These are phyloP conservation scores for Pouteria glomerata DNA, from an alignment of 148 eudicot genomes.

Conservation along the genomic window DNA sequence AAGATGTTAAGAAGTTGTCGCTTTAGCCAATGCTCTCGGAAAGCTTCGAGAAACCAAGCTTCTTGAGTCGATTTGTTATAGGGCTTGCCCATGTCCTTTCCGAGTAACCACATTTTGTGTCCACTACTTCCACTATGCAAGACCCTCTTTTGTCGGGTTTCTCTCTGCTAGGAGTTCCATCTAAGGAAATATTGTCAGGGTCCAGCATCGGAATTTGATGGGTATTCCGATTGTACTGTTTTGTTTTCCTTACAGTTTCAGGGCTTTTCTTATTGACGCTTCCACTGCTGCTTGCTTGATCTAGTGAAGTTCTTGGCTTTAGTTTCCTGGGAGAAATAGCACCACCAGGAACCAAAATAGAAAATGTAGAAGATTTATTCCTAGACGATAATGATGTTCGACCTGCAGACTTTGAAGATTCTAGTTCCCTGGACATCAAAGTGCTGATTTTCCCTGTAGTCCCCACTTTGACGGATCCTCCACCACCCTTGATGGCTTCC, in stretches of 20 bases:
- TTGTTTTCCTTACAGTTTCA: slow-evolving; percentile 31
- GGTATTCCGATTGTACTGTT: slow-evolving; percentile 28
- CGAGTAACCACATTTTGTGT: slow-evolving; percentile 56
- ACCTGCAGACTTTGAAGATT: slow-evolving; percentile 32
- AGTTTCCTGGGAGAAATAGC: slow-evolving; percentile 25
- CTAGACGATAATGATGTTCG: slow-evolving; percentile 17
- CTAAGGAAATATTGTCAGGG: slow-evolving; percentile 49
- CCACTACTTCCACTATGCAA: slow-evolving; percentile 69
- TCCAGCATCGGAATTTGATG: slow-evolving; percentile 62
- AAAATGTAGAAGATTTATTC: slow-evolving; percentile 11
- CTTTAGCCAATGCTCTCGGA: slow-evolving; percentile 48
- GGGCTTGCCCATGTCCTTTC: slow-evolving; percentile 33
- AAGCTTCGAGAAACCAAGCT: slow-evolving; percentile 71
- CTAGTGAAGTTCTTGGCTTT: slow-evolving; percentile 39
- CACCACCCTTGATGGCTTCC: slow-evolving; percentile 76
- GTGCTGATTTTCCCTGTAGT: slow-evolving; percentile 68
- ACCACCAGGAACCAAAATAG: slow-evolving; percentile 14
- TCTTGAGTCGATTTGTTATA: slow-evolving; percentile 50
- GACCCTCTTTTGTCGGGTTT: slow-evolving; percentile 40
- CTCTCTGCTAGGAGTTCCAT: slow-evolving; percentile 55
- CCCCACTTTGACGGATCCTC: slow-evolving; percentile 83
- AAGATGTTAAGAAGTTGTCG: slow-evolving; percentile 28
- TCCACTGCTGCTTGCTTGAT: slow-evolving; percentile 52
- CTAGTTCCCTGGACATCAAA: slow-evolving; percentile 70
- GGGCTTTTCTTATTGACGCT: slow-evolving; percentile 23